These are phyloP conservation scores for Monosporascus sp. DNA, from an alignment of 2,329 filamentous ascomycete genomes.

Conservation along the genomic window DNA sequence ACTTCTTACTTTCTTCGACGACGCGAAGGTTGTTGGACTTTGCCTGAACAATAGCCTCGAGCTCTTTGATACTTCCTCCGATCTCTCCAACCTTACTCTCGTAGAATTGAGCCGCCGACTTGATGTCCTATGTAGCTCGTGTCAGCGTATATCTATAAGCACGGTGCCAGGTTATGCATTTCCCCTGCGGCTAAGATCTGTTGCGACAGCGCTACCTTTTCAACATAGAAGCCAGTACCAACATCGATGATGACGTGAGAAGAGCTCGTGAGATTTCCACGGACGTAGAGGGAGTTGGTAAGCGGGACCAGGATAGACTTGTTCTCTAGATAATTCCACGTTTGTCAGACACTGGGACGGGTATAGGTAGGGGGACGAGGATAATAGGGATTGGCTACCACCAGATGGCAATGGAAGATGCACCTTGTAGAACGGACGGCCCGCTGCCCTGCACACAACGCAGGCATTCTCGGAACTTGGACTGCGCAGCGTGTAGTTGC, in stretches of 20 bases:
- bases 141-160: constrained; percentile 6
- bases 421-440: constrained; percentile 28
- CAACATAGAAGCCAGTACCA: constrained; percentile 44
- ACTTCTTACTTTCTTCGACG: constrained; percentile 73
- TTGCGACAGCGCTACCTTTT: constrained; percentile 60
- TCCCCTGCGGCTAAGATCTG: too few species aligned
- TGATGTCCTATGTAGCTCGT: constrained; percentile 38
- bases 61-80: constrained; percentile 48
- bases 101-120: constrained; percentile 53
- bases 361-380: neutral
- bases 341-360: neutral
- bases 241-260: constrained; percentile 55
- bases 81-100: constrained; percentile 52
- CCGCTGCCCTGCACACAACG: constrained; percentile 64
- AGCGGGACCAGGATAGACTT: constrained; percentile 81
- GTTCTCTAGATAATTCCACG: constrained; percentile 19
- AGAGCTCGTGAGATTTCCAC: constrained; percentile 69
- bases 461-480: constrained; percentile 88
- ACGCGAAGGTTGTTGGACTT: constrained; percentile 83
- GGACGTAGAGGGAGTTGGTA: constrained; percentile 91
- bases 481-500: constrained; percentile 83
- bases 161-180: neutral
- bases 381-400: neutral
- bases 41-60: constrained; percentile 52
- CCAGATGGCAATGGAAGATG: constrained; percentile 3